These are phyloP conservation scores for Triangularia setosa DNA, from an alignment of 2,329 filamentous ascomycete species.

Conservation along the genomic window DNA sequence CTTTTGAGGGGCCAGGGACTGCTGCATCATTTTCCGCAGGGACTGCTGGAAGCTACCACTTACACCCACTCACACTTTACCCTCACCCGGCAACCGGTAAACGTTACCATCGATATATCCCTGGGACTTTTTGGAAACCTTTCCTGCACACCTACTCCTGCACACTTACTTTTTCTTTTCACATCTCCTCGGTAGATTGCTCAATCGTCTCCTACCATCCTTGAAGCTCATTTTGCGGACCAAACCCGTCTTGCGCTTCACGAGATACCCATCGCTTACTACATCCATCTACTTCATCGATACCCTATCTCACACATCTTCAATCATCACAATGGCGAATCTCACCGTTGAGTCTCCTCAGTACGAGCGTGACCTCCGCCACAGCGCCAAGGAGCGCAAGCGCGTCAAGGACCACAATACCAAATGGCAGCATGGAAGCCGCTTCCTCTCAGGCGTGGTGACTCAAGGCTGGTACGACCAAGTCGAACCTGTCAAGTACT, in stretches of 20 bases:
- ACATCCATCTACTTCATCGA: neutral
- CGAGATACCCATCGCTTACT: neutral
- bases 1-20: neutral
- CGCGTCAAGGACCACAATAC: slow-evolving; percentile 39
- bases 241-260: neutral
- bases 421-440: slow-evolving; percentile 42
- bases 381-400: slow-evolving; percentile 41
- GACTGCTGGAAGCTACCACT: neutral
- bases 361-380: slow-evolving; percentile 42
- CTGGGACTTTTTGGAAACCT: neutral
- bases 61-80: neutral
- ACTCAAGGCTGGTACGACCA: neutral
- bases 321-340: slow-evolving; percentile 5
- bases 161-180: neutral
- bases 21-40: neutral
- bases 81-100: neutral
- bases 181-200: neutral
- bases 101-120: neutral
- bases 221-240: neutral
- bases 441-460: slow-evolving; percentile 29
- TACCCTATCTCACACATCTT: neutral
- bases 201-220: neutral
- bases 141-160: neutral
- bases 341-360: slow-evolving; percentile 25
- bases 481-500: slow-evolving; percentile 22